phyloP scores from a whole-genome alignment of 192 early-diverging fungal species.

The Coemansia sp. region DNA sequence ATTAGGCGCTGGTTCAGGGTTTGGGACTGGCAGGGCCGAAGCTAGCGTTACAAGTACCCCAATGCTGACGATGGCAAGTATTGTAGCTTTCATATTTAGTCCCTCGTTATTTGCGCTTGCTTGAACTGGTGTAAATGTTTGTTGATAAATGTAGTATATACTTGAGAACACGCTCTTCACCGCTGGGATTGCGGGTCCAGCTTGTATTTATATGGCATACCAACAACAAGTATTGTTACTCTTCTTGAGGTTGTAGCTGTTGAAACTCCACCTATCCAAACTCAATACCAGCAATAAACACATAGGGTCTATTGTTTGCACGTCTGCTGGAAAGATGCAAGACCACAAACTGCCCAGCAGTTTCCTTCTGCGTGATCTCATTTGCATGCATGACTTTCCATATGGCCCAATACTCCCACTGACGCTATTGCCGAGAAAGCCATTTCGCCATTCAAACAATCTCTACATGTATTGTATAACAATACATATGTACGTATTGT shows the following conservation, averaged over 20 bases:
- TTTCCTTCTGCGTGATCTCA: not conserved
- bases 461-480: not conserved
- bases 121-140: not conserved
- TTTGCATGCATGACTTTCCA: not conserved
- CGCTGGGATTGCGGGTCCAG: not conserved
- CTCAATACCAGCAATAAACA: conserved; percentile 2
- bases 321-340: not conserved
- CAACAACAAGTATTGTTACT: not conserved
- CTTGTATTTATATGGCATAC: not conserved
- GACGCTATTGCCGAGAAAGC: not conserved
- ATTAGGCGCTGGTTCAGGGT: conserved; percentile 10
- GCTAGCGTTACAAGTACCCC: not conserved
- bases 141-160: not conserved
- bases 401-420: not conserved
- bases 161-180: too few species aligned
- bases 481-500: not conserved
- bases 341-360: not conserved
- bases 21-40: conserved; percentile 11
- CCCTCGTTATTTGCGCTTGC: not conserved
- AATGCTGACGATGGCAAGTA: not conserved
- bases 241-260: not conserved
- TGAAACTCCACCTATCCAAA: not conserved
- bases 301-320: conserved; percentile 1
- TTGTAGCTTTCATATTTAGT: not conserved
- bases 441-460: not conserved